phyloP scores from a whole-genome alignment of 208 protist species.

The Acanthamoeba culbertsoni region DNA sequence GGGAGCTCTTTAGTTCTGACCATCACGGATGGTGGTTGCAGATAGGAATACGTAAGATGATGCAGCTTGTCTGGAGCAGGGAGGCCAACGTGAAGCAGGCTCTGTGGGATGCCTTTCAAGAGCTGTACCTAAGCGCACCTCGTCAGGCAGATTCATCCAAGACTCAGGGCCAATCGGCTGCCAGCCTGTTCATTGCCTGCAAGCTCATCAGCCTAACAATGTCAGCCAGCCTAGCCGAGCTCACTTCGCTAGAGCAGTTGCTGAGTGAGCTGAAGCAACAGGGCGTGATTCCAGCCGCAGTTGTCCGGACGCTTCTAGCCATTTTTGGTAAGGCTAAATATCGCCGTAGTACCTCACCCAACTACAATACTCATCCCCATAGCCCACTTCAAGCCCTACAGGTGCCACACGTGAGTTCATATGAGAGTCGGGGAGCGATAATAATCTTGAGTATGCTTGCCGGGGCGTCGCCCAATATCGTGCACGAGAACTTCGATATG shows the following conservation, averaged over 20 bases:
- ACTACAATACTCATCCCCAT: too few species aligned
- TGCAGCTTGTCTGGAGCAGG: constrained; percentile 66
- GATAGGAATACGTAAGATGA: constrained; percentile 65
- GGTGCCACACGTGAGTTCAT: neutral
- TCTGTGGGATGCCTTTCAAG: constrained; percentile 63
- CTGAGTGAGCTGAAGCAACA: constrained; percentile 46
- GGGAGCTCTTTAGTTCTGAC: too few species aligned
- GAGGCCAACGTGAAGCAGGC: constrained; percentile 61
- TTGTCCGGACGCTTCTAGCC: constrained; percentile 62
- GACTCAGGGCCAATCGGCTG: neutral
- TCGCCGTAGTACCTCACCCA: neutral
- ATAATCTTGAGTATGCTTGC: constrained; percentile 68
- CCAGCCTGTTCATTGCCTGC: neutral
- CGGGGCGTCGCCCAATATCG: neutral
- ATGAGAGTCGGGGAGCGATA: constrained; percentile 49
- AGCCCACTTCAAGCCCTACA: neutral
- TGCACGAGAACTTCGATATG: constrained; percentile 42
- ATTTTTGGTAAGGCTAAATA: constrained; percentile 53
- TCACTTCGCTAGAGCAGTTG: constrained; percentile 76
- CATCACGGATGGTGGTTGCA: neutral
- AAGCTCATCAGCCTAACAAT: constrained; percentile 64
- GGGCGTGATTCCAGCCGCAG: neutral
- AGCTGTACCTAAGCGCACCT: constrained; percentile 53
- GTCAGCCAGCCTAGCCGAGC: constrained; percentile 64
- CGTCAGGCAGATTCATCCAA: neutral